These are phyloP conservation scores for Serendipita sp. DNA, from an alignment of 768 basidiomycete species.

Conservation along the genomic window DNA sequence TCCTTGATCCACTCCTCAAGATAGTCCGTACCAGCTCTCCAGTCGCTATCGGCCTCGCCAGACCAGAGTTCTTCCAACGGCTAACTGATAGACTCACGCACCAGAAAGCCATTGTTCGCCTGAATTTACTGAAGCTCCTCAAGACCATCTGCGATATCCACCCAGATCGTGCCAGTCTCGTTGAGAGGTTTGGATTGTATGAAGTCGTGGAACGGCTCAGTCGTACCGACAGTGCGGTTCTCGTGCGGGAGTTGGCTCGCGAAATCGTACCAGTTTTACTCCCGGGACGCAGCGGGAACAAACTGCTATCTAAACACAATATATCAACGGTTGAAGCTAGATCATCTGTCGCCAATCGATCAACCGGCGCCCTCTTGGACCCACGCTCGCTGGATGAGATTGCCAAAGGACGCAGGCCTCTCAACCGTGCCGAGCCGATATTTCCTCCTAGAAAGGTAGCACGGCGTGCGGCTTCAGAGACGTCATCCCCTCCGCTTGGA, in stretches of 20 bases:
- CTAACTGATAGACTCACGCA: slow-evolving; percentile 64
- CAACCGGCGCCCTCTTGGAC: not conserved
- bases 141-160: slow-evolving; percentile 78
- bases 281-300: slow-evolving; percentile 25
- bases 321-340: not conserved
- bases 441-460: not conserved
- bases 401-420: not conserved
- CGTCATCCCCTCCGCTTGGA: not conserved
- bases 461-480: not conserved
- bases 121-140: slow-evolving; percentile 76
- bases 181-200: slow-evolving; percentile 65
- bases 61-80: slow-evolving; percentile 70
- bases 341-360: not conserved
- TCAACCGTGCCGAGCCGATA: not conserved
- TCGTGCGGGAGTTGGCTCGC: slow-evolving; percentile 76
- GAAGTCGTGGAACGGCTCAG: slow-evolving; percentile 69
- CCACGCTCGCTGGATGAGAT: not conserved
- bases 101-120: slow-evolving; percentile 74
- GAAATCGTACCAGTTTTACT: slow-evolving; percentile 67
- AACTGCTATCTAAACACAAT: not conserved
- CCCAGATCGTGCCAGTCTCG: slow-evolving; percentile 65
- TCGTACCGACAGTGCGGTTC: slow-evolving; percentile 72
- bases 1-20: slow-evolving; percentile 86
- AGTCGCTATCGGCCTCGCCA: slow-evolving; percentile 61
- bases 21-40: slow-evolving; percentile 64